Base-by-base conservation (phyloP, 2,329 filamentous ascomycete species). In the Paecilomyces variotii region DNA sequence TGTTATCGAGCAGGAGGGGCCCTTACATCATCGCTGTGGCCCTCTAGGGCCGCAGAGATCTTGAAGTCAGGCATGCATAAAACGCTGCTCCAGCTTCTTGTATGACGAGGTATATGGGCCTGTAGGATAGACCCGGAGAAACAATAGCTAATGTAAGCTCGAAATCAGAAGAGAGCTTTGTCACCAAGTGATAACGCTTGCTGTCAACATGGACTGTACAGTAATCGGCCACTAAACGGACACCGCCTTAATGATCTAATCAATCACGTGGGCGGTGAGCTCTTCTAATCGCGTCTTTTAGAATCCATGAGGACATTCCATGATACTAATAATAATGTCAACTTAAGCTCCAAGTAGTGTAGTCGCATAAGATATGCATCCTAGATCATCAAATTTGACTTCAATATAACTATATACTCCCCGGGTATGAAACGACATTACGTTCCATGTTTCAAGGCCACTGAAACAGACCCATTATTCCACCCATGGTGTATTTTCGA, bases 11-110 rank as follows among this genome's bases (percentile, higher is more conserved):
- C 53, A 59, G 51, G 62, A 59, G 61, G 59, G 57, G 52, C 61
- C 75, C 87, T 76, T 82, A 97, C 94, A 85, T 99, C 94, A 73
- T 94, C 88, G 74, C 94, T 89, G 74, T 99, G 94, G 70, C 91
- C 93, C 66, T 86, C 80, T 65, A 99, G 83, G 70, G 90, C 89
- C 66, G 93, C 91, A 62, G 94, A 96, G 70, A 99, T 86, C 83
- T 93, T 96, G 82, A 91, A 97, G 72, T 91, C 87, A 75, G 82
- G 79, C 88, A 93, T 92, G 67, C 64, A 74, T 68, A 68, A 69
- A 62, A 65, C 61, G n/a, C 35, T 45, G 39, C 39, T 45, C 39
- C 19, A 9, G 39, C n/a, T 45, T 45, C 12, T 45, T 19, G 39
- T 9, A 45, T 5, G n/a, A 45, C 19, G 3, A 19, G 7, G n/a